Evolutionary conservation across 768 basidiomycete genomes (phyloP).

Genomic region (Mycena vulgaris): DNA sequence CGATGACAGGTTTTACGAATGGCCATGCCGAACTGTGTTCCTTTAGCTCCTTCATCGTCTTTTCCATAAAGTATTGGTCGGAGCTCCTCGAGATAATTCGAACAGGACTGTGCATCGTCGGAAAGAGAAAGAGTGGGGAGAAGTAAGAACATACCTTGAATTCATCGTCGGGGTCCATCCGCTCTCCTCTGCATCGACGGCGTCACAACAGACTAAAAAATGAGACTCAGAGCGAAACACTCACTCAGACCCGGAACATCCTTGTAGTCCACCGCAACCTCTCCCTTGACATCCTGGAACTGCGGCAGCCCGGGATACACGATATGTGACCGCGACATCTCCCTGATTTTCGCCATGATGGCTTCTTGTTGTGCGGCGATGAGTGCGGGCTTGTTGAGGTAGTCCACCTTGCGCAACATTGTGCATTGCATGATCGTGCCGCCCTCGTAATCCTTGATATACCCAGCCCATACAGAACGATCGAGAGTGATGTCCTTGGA

Average conservation of each 20-base stretch:
- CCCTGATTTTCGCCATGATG: constrained; percentile 88
- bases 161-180: constrained; percentile 94
- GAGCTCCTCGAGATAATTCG: constrained; percentile 61
- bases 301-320: constrained; percentile 85
- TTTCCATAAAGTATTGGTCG: constrained; percentile 79
- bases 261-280: constrained; percentile 73
- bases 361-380: constrained; percentile 90
- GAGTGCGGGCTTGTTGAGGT: constrained; percentile 84
- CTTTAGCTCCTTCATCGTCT: constrained; percentile 84
- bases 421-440: constrained; percentile 99
- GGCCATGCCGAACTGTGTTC: constrained; percentile 89
- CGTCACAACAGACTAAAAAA: constrained; percentile 19
- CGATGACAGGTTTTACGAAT: constrained; percentile 86
- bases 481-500: constrained; percentile 97
- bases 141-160: constrained; percentile 67
- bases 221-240: constrained; percentile 45
- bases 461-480: constrained; percentile 95
- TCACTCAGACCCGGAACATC: constrained; percentile 91
- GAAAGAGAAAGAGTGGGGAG: background rate
- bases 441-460: constrained; percentile 99
- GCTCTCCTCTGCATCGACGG: constrained; percentile 76
- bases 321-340: constrained; percentile 89
- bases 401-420: constrained; percentile 94
- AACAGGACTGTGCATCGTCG: constrained; percentile 45
- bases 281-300: constrained; percentile 72